phyloP scores from a whole-genome alignment of 331 rosid genomes.

The Malus hybrid region DNA sequence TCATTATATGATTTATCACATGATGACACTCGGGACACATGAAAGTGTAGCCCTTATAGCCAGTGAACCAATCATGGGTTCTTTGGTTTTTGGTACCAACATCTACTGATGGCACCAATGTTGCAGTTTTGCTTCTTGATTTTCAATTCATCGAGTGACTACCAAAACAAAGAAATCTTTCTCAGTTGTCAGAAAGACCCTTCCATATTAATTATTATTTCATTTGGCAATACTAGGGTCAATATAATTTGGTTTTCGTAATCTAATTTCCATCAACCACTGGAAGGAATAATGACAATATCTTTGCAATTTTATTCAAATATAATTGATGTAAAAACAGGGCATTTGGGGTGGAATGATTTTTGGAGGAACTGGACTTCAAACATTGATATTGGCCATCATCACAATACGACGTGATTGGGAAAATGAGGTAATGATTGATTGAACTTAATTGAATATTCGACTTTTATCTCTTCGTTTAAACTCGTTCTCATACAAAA shows the following conservation, averaged over 20 bases:
- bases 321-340: background rate
- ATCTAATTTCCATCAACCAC: background rate
- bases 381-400: conserved; percentile 8
- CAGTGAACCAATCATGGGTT: too few species aligned
- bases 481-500: background rate
- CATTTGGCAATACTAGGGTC: too few species aligned
- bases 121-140: background rate
- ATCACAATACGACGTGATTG: conserved; percentile 1
- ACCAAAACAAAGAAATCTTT: too few species aligned
- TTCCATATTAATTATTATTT: too few species aligned
- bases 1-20: background rate
- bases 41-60: background rate
- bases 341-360: conserved; percentile 25
- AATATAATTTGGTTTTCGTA: too few species aligned
- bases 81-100: background rate
- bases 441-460: background rate
- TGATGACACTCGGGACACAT: background rate
- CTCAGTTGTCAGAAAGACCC: too few species aligned
- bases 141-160: too few species aligned
- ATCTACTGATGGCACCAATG: background rate
- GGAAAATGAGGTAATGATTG: conserved; percentile 6
- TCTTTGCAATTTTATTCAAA: background rate
- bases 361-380: conserved; percentile 15
- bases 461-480: background rate
- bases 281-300: background rate